Percentiles rank a stretch among this genome's conserved stretches.
These are phyloP conservation scores for Penicillium parvum DNA, from an alignment of 495 filamentous ascomycete genomes.

Conservation along the genomic window DNA sequence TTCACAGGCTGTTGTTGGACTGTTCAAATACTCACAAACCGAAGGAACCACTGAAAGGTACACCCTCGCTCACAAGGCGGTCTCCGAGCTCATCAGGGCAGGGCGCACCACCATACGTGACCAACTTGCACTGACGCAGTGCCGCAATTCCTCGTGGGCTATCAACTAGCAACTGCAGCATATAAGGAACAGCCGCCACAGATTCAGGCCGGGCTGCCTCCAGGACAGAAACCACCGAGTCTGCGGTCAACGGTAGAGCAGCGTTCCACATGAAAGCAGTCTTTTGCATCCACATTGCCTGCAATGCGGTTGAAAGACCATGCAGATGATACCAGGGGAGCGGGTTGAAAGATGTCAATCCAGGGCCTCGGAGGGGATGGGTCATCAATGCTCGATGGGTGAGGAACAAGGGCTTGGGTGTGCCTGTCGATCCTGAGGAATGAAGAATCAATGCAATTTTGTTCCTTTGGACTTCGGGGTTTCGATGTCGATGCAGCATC, in stretches of 20 bases:
- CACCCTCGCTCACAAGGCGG: slow-evolving; percentile 41
- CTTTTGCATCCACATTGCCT: slow-evolving; percentile 50
- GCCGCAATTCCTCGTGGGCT: slow-evolving; percentile 41
- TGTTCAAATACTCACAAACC: slow-evolving; percentile 42
- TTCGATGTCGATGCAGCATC: slow-evolving; percentile 30
- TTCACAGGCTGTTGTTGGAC: not conserved
- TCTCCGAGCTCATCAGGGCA: slow-evolving; percentile 58
- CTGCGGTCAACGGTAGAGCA: slow-evolving; percentile 50
- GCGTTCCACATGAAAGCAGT: slow-evolving; percentile 49
- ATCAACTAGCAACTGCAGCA: slow-evolving; percentile 51
- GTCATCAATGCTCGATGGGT: slow-evolving; percentile 40
- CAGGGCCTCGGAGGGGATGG: slow-evolving; percentile 28
- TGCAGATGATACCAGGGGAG: slow-evolving; percentile 55
- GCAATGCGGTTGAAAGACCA: slow-evolving; percentile 42
- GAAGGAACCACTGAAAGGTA: slow-evolving; percentile 47
- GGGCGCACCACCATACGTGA: slow-evolving; percentile 49
- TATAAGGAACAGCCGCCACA: slow-evolving; percentile 53
- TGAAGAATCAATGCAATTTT: slow-evolving; percentile 47
- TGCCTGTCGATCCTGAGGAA: slow-evolving; percentile 56
- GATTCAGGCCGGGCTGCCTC: slow-evolving; percentile 45
- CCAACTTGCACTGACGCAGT: slow-evolving; percentile 40
- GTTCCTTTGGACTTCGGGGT: slow-evolving; percentile 24
- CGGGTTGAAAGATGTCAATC: slow-evolving; percentile 48
- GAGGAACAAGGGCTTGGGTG: slow-evolving; percentile 49
- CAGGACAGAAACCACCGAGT: slow-evolving; percentile 43